These are phyloP conservation scores for Fraxinus baroniana DNA, from an alignment of 305 asterid species.

Conservation along the genomic window DNA sequence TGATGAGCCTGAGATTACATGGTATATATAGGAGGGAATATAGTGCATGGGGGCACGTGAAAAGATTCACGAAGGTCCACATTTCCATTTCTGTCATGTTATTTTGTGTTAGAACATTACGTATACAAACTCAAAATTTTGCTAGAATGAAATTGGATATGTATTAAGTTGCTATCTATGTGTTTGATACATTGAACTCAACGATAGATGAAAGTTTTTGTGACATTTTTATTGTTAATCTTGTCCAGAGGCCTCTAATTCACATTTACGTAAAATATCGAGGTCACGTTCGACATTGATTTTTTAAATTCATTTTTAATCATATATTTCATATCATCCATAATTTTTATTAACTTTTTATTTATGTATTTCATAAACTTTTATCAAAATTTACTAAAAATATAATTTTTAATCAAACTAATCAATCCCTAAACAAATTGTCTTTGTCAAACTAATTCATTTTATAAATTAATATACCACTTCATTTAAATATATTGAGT, in stretches of 20 bases:
- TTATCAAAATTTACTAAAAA: no score
- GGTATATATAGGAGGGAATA: conserved; percentile 36
- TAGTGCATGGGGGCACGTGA: conserved; percentile 4
- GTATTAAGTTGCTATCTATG: background rate
- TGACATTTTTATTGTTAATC: background rate
- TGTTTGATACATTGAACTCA: background rate
- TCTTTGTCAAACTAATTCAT: background rate
- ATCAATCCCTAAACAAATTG: background rate
- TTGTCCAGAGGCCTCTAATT: background rate
- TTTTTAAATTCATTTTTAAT: no score
- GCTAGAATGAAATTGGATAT: background rate
- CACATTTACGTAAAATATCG: background rate
- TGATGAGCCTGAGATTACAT: conserved; percentile 14
- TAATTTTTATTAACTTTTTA: background rate
- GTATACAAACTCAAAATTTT: background rate
- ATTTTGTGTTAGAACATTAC: background rate
- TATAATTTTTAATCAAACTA: background rate
- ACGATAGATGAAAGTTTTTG: background rate
- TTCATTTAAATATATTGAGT: background rate
- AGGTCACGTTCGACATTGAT: background rate
- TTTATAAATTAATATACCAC: background rate
- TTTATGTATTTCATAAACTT: no score
- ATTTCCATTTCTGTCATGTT: background rate
- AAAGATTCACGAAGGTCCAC: conserved; percentile 24
- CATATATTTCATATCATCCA: no score